These are phyloP conservation scores for Ambispora gerdemannii DNA, from an alignment of 192 early-diverging fungal genomes.

Conservation along the genomic window DNA sequence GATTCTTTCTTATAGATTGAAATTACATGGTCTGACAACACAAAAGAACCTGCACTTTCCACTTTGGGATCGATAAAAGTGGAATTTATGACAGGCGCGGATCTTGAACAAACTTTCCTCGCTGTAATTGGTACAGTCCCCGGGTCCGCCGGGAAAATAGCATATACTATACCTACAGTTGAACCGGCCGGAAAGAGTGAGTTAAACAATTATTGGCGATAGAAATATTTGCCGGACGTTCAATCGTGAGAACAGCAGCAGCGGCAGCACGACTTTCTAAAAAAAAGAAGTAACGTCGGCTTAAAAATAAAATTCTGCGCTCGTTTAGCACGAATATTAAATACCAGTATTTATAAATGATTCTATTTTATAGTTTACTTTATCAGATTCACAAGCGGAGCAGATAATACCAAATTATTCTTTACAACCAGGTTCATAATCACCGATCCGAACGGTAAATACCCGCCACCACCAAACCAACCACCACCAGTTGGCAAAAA, in stretches of 20 bases:
- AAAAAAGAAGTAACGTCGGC: too few relatives aligned
- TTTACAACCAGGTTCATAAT: not conserved
- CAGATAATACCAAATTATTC: not conserved
- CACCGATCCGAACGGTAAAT: not conserved
- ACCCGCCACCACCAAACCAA: not conserved
- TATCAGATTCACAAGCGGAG: not conserved
- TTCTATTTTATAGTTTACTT: slow-evolving; percentile 4
- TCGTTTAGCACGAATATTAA: too few relatives aligned
- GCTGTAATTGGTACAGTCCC: not conserved
- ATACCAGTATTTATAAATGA: not conserved
- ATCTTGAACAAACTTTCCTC: not conserved
- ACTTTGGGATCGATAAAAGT: not conserved
- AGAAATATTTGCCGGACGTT: not conserved
- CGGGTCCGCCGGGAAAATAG: not conserved
- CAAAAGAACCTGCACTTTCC: not conserved
- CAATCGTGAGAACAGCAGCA: too few relatives aligned
- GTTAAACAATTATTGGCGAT: not conserved
- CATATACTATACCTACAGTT: not conserved
- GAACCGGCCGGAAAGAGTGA: slow-evolving; percentile 6
- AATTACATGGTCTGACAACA: not conserved
- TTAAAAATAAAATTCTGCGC: too few relatives aligned
- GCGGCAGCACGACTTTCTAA: too few relatives aligned
- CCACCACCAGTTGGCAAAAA: slow-evolving; percentile 5
- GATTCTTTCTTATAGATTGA: not conserved
- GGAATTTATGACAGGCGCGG: not conserved